These are phyloP conservation scores for Prunus persica DNA, from an alignment of 306 rosid genomes.

Conservation along the genomic window Prunus_persica_NCBIv2 NC_034011.1:11017501-11018000, in stretches of 20 bases:
- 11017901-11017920: slow-evolving; percentile 46
- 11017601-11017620: neutral
- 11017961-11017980: neutral
- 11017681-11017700: neutral
- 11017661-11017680: neutral
- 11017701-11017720: no score
- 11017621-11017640: neutral
- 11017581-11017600: neutral
- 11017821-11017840: neutral
- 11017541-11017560: neutral
- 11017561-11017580: neutral
- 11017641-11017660: neutral
- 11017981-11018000: neutral
- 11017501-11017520: no score
- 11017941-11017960: neutral
- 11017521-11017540: neutral
- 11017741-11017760: no score
- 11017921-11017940: slow-evolving; percentile 18
- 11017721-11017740: no score
- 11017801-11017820: neutral
- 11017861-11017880: slow-evolving; percentile 63
- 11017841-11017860: slow-evolving; percentile 20
- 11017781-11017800: neutral
- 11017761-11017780: neutral
- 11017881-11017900: slow-evolving; percentile 56